Conservation (phyloP, 2,329 filamentous ascomycete genomes). For the Monilinia fructigena region DNA sequence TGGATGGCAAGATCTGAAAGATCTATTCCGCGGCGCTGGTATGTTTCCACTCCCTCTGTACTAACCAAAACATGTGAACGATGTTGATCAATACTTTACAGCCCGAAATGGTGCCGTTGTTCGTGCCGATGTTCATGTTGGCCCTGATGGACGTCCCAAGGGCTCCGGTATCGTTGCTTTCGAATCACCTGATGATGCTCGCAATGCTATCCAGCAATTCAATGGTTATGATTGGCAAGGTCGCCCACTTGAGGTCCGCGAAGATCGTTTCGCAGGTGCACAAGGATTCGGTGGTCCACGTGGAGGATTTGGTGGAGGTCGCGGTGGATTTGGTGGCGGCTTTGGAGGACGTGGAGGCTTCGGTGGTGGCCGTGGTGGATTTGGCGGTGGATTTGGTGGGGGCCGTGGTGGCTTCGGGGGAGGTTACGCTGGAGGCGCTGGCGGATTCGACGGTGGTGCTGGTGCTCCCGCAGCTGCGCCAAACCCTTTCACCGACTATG, state of each 20-base stretch:
- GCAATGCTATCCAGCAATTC: slow-evolving; percentile 94
- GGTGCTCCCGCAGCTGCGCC: slow-evolving; percentile 58
- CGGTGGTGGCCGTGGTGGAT: slow-evolving; percentile 58
- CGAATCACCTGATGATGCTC: slow-evolving; percentile 89
- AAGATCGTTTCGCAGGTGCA: slow-evolving; percentile 83
- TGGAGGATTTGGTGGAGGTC: slow-evolving; percentile 44
- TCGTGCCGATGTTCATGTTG: slow-evolving; percentile 90
- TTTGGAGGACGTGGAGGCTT: slow-evolving; percentile 57
- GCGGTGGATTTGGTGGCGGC: slow-evolving; percentile 51
- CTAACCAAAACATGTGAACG: slow-evolving; percentile 33
- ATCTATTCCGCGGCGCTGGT: slow-evolving; percentile 98
- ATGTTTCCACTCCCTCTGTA: slow-evolving; percentile 47
- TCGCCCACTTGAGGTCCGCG: slow-evolving; percentile 86
- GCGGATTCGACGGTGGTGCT: slow-evolving; percentile 35
- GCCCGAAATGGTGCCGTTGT: slow-evolving; percentile 75
- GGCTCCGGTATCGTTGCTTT: slow-evolving; percentile 97
- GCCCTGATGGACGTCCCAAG: slow-evolving; percentile 89
- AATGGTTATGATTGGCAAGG: slow-evolving; percentile 99
- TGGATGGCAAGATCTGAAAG: slow-evolving; percentile 98
- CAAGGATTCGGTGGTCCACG: slow-evolving; percentile 47
- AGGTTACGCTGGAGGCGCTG: slow-evolving; percentile 53
- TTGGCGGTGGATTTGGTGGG: slow-evolving; percentile 47
- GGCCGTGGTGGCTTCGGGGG: slow-evolving; percentile 47
- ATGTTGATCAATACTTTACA: slow-evolving; percentile 39
- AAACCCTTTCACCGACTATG: slow-evolving; percentile 92